A percentile compares a stretch with the other conserved stretches of the same genome.
Evolutionary conservation across 768 basidiomycete genomes (phyloP).

Genomic region (Trametes coccinea): DNA sequence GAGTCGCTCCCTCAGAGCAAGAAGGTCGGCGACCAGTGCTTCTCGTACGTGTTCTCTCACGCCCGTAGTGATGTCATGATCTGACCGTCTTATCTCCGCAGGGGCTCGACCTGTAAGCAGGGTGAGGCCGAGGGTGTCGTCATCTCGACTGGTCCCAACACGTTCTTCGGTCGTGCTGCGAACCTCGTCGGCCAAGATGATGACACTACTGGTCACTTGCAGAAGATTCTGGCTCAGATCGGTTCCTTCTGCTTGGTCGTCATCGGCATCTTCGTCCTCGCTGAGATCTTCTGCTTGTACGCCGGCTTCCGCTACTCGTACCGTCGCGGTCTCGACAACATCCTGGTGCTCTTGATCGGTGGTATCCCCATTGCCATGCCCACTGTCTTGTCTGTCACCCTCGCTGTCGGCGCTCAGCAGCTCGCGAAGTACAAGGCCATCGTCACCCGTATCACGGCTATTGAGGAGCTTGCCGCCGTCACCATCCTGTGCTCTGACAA

Average conservation of each 20-base stretch:
- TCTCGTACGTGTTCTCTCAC: conserved; percentile 71
- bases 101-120: conserved; percentile 97
- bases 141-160: conserved; percentile 97
- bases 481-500: conserved; percentile 99
- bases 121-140: conserved; percentile 99
- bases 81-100: conserved; percentile 30
- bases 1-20: conserved; percentile 94
- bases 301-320: conserved; percentile 89
- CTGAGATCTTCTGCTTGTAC: conserved; percentile 93
- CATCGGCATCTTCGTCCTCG: conserved; percentile 93
- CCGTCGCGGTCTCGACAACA: conserved; percentile 94
- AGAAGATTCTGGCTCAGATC: conserved; percentile 97
- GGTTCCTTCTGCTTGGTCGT: conserved; percentile 96
- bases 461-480: conserved; percentile 97
- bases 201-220: conserved; percentile 96
- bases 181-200: conserved; percentile 97
- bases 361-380: conserved; percentile 99
- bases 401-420: conserved; percentile 98
- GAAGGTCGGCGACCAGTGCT: conserved; percentile 94
- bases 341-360: conserved; percentile 98
- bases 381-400: conserved; percentile 95
- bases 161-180: conserved; percentile 98
- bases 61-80: neutral
- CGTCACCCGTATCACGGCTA: conserved; percentile 99
- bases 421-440: conserved; percentile 99